phyloP scores from a whole-genome alignment of 2,329 filamentous ascomycete species.

The Aotearoamyces nothofagi region DNA sequence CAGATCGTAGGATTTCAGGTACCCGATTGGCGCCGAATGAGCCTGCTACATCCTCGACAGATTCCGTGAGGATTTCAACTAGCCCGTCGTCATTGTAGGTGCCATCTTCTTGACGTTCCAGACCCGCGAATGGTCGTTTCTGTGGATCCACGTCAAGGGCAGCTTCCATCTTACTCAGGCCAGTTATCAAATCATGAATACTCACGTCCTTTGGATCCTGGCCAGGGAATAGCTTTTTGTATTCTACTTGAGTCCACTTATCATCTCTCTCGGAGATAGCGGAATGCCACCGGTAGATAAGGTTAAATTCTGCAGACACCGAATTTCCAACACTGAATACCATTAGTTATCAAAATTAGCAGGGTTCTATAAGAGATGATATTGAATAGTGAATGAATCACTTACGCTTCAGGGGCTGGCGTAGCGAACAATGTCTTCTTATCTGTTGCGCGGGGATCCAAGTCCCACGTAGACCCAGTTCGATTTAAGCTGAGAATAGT shows the following conservation, averaged over 20 bases:
- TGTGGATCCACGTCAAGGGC: constrained; percentile 49
- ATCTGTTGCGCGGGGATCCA: constrained; percentile 61
- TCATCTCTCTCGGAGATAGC: constrained; percentile 64
- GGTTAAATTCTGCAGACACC: constrained; percentile 78
- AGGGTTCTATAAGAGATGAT: not conserved
- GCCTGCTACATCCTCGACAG: constrained; percentile 62
- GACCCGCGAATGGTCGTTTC: constrained; percentile 51
- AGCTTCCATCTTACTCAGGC: constrained; percentile 46
- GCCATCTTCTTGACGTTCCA: constrained; percentile 50
- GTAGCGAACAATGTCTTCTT: constrained; percentile 30
- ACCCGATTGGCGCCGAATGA: constrained; percentile 62
- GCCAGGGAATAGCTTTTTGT: constrained; percentile 41
- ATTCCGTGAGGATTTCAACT: constrained; percentile 48
- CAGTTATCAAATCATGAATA: constrained; percentile 43
- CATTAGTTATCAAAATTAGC: not conserved
- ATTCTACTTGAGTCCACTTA: constrained; percentile 62
- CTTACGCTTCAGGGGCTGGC: constrained; percentile 50
- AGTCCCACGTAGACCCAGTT: constrained; percentile 33
- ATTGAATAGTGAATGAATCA: no score
- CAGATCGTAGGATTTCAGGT: constrained; percentile 54
- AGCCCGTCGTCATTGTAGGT: constrained; percentile 64
- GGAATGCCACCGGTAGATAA: constrained; percentile 80
- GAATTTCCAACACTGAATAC: constrained; percentile 53
- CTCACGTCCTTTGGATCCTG: constrained; percentile 34
- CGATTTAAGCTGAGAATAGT: constrained; percentile 32